Evolutionary conservation across 768 basidiomycete species (phyloP).

Genomic region (Gloeopeniophorella convolvens): DNA sequence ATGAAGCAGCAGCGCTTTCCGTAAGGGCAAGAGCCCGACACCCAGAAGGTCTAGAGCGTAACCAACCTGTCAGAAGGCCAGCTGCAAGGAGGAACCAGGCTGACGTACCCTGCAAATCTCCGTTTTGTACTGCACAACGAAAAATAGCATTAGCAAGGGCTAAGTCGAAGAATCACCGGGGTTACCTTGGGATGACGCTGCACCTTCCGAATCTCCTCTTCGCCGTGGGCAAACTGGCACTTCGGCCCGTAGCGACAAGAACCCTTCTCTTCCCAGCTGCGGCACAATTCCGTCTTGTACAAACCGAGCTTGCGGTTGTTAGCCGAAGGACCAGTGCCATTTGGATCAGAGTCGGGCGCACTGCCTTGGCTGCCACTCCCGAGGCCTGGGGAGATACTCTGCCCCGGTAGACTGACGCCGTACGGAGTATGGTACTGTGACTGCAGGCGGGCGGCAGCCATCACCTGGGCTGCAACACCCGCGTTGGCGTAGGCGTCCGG

Average conservation of each 20-base stretch:
- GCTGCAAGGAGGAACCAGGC: background rate
- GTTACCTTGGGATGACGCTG: constrained; percentile 82
- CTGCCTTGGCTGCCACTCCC: constrained; percentile 22
- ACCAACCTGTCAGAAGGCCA: constrained; percentile 15
- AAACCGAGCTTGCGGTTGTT: constrained; percentile 88
- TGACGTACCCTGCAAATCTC: constrained; percentile 80
- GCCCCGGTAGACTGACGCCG: constrained; percentile 23
- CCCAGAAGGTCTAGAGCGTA: constrained; percentile 74
- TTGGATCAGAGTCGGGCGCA: constrained; percentile 25
- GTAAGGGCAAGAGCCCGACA: constrained; percentile 88
- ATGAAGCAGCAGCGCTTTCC: constrained; percentile 93
- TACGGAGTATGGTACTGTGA: constrained; percentile 50
- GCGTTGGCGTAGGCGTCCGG: constrained; percentile 50
- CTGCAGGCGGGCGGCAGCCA: constrained; percentile 54
- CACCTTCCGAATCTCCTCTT: constrained; percentile 81
- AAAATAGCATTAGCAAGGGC: constrained; percentile 3
- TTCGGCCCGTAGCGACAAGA: constrained; percentile 79
- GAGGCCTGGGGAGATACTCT: constrained; percentile 9
- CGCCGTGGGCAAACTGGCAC: constrained; percentile 92
- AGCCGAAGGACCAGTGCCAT: constrained; percentile 67
- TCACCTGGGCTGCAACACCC: constrained; percentile 48
- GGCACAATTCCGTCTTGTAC: constrained; percentile 87
- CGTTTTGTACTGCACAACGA: constrained; percentile 68
- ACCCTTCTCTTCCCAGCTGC: constrained; percentile 92
- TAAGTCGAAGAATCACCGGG: background rate